Evolutionary conservation across 1,139 yeast species (phyloP), one percentile per base, ranked within the genome.

Genomic region (Geotrichum siamense): DNA sequence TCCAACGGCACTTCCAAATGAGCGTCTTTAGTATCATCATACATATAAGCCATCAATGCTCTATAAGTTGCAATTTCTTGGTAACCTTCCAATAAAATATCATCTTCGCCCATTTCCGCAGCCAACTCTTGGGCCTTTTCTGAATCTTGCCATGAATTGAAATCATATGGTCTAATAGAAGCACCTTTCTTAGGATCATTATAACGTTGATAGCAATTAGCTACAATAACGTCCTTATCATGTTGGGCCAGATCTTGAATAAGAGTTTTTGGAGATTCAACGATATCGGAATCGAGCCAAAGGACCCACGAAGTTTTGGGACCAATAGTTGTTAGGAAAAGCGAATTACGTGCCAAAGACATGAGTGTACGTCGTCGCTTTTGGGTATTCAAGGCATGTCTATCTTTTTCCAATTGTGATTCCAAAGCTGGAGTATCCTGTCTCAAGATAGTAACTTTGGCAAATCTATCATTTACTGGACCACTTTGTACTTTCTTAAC

Each of bases 121-220:
- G 95, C 97, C 43, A 91, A 63, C 57, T 78, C 73, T 56, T 79
- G 69, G 2, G 96, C 97, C 55, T 78, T 82, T 47, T 84, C 93
- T 47, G 93, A 79, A 62, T 91, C 98, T 44, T 82, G 82, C 98
- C 98, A 91, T 63, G 93, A 89, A 68, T 91, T 91, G 70, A 74
- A 89, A 63, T 91, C 98, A 61, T 91, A 91, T 12, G 97, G 94
- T 56, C 97, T 75, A 48, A 83, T 78, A n/a, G 70, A 68, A 52
- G 74, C 66, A 41, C 74, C 69, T 41, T 76, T 78, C 29, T 74
- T 72, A 29, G 60, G 59, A 54, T 84, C 81, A 47, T 54, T 70
- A 62, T 67, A 87, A 53, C 94, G 71, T 69, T 91, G 98, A 66
- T 77, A 91, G 52, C 94, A 94, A 62, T 91, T 91, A 22, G 97